Evolutionary conservation across 2,329 filamentous ascomycete species (phyloP).

Genomic region (Bisporella sp.): DNA sequence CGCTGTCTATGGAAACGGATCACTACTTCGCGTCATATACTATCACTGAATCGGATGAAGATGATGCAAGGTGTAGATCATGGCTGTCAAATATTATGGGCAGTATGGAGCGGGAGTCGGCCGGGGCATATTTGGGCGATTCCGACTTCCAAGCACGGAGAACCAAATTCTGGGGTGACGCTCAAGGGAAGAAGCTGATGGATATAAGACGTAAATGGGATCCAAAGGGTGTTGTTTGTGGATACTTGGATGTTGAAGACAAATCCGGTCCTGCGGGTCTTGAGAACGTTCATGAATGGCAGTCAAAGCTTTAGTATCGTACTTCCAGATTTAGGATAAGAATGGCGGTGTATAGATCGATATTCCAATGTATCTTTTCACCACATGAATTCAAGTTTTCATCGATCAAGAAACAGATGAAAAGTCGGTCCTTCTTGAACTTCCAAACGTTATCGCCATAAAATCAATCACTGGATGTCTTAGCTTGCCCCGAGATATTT

Average conservation of each 20-base stretch:
- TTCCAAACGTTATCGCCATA: too few relatives aligned
- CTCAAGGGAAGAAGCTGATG: conserved; percentile 13
- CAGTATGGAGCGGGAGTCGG: conserved; percentile 32
- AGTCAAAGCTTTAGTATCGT: conserved; percentile 26
- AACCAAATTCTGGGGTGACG: conserved; percentile 18
- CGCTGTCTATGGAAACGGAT: conserved; percentile 45
- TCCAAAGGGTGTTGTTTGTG: conserved; percentile 33
- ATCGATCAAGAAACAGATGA: too few relatives aligned
- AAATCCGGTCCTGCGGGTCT: conserved; percentile 34
- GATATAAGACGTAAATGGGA: conserved; percentile 33
- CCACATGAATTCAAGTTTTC: too few relatives aligned
- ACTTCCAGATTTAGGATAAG: conserved; percentile 1
- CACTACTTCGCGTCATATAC: conserved; percentile 50
- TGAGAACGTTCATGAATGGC: conserved; percentile 23
- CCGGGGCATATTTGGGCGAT: conserved; percentile 48
- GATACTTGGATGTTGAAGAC: conserved; percentile 40
- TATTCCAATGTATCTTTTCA: too few relatives aligned
- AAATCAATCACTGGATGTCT: too few relatives aligned
- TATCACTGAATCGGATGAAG: conserved; percentile 39
- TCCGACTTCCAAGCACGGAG: conserved; percentile 42
- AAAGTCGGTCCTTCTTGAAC: too few relatives aligned
- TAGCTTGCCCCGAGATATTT: too few relatives aligned
- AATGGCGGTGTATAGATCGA: conserved; percentile 3
- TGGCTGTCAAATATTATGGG: conserved; percentile 39
- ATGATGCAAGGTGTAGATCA: conserved; percentile 35